phyloP scores from a whole-genome alignment of 495 filamentous ascomycete species.

The Aspergillus indologenus region DNA sequence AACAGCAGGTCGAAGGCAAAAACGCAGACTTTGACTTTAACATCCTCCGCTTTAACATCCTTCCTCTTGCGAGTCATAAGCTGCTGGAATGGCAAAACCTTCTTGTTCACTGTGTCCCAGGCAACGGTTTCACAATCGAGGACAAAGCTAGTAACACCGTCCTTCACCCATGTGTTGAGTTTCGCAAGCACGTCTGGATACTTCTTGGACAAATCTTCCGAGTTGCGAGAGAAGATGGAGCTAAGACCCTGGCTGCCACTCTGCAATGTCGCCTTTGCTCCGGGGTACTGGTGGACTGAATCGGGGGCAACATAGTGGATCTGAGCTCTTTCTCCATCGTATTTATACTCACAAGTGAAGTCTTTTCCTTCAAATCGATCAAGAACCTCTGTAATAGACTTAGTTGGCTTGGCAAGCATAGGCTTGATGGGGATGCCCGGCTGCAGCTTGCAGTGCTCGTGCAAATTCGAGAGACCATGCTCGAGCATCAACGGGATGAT shows the following conservation, averaged over 20 bases:
- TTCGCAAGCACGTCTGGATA: constrained; percentile 93
- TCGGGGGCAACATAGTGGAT: constrained; percentile 95
- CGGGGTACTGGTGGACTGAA: constrained; percentile 60
- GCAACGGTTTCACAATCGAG: constrained; percentile 98
- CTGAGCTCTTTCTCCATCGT: constrained; percentile 94
- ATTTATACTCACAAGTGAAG: constrained; percentile 99
- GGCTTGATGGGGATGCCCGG: constrained; percentile 95
- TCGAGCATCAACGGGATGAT: constrained; percentile 87
- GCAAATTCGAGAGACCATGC: constrained; percentile 77
- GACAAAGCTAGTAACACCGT: constrained; percentile 88
- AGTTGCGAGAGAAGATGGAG: constrained; percentile 94
- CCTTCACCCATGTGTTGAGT: constrained; percentile 83
- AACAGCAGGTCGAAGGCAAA: constrained; percentile 96
- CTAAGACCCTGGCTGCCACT: constrained; percentile 64
- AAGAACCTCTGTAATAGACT: constrained; percentile 97
- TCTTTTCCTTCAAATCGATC: constrained; percentile 94
- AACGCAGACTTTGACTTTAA: constrained; percentile 96
- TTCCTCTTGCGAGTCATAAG: constrained; percentile 97
- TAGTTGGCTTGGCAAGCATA: constrained; percentile 98
- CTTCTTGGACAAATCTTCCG: constrained; percentile 93
- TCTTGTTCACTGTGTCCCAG: constrained; percentile 90
- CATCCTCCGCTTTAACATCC: constrained; percentile 94
- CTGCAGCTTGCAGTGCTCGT: constrained; percentile 84
- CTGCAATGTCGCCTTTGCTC: constrained; percentile 38
- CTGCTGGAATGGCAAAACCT: constrained; percentile 94